Conservation (phyloP, 306 rosid genomes). For the Alnus glutinosa region DNA sequence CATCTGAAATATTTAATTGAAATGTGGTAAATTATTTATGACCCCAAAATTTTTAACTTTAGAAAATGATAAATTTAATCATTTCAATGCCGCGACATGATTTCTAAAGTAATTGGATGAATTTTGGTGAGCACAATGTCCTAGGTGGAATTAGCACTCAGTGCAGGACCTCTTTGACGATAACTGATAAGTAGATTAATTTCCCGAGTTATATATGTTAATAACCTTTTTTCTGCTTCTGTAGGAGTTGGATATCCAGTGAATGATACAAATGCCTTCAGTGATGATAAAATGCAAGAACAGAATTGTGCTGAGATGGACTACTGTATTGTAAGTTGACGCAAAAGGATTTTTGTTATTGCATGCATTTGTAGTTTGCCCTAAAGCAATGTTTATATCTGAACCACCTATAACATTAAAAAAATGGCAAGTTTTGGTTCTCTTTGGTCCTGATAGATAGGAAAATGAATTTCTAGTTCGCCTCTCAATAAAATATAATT, state of each 20-base stretch:
- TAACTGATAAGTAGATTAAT: not conserved
- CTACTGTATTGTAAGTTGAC: slow-evolving; percentile 41
- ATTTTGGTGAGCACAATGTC: too few relatives aligned
- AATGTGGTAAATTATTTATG: too few relatives aligned
- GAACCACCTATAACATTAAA: too few relatives aligned
- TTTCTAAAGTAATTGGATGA: too few relatives aligned
- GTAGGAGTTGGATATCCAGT: slow-evolving; percentile 34
- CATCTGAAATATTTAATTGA: too few relatives aligned
- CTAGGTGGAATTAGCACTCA: too few relatives aligned
- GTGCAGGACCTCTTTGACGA: too few relatives aligned
- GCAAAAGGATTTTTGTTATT: not conserved
- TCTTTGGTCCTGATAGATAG: not conserved
- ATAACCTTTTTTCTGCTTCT: not conserved
- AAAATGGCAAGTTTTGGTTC: not conserved
- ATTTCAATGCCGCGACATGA: too few relatives aligned
- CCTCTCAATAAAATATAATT: too few relatives aligned
- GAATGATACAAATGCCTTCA: slow-evolving; percentile 17
- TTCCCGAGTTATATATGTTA: not conserved
- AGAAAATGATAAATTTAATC: not conserved
- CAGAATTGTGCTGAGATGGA: slow-evolving; percentile 11
- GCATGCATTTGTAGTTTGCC: not conserved
- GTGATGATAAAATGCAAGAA: slow-evolving; percentile 1
- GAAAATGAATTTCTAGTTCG: too few relatives aligned
- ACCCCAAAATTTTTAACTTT: too few relatives aligned
- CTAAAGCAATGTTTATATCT: not conserved